Evolutionary conservation across 1,139 yeast species (phyloP).

Genomic region (Tardiomyces depauwii): DNA sequence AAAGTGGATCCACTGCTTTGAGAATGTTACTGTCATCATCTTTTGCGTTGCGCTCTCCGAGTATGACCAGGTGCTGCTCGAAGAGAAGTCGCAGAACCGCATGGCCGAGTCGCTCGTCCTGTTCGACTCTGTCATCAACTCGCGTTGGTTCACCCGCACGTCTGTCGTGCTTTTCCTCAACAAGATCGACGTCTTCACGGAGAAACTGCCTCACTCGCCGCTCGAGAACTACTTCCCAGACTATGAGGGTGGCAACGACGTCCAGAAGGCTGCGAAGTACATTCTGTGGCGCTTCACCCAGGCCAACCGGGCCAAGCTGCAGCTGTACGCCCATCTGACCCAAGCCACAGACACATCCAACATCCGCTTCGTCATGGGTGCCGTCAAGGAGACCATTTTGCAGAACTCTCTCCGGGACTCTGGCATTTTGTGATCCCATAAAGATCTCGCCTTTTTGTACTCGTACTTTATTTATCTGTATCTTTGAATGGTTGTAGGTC

Average conservation of each 20-base stretch:
- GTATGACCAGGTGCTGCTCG: slow-evolving; percentile 76
- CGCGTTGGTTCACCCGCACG: slow-evolving; percentile 88
- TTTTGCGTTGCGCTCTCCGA: slow-evolving; percentile 87
- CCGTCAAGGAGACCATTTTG: slow-evolving; percentile 79
- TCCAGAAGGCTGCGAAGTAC: slow-evolving; percentile 89
- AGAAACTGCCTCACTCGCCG: slow-evolving; percentile 73
- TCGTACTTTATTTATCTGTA: no score
- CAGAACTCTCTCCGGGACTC: slow-evolving; percentile 79
- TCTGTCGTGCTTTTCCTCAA: slow-evolving; percentile 78
- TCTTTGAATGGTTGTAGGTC: no score
- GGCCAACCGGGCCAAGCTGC: slow-evolving; percentile 70
- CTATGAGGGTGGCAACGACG: slow-evolving; percentile 79
- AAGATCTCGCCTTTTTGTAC: no score
- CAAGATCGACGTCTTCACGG: slow-evolving; percentile 83
- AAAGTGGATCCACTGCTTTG: slow-evolving; percentile 94
- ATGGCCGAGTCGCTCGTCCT: slow-evolving; percentile 76
- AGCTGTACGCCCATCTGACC: slow-evolving; percentile 81
- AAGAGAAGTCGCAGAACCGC: slow-evolving; percentile 62
- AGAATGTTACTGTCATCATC: slow-evolving; percentile 78
- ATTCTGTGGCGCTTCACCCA: slow-evolving; percentile 86
- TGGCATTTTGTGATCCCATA: slow-evolving; percentile 51
- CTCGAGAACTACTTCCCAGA: slow-evolving; percentile 79
- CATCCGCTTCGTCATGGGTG: slow-evolving; percentile 80
- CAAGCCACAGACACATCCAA: slow-evolving; percentile 93
- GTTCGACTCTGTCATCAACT: slow-evolving; percentile 83